Evolutionary conservation across 108 stramenopile species (phyloP).

Genomic region (Bacterosira constricta): DNA sequence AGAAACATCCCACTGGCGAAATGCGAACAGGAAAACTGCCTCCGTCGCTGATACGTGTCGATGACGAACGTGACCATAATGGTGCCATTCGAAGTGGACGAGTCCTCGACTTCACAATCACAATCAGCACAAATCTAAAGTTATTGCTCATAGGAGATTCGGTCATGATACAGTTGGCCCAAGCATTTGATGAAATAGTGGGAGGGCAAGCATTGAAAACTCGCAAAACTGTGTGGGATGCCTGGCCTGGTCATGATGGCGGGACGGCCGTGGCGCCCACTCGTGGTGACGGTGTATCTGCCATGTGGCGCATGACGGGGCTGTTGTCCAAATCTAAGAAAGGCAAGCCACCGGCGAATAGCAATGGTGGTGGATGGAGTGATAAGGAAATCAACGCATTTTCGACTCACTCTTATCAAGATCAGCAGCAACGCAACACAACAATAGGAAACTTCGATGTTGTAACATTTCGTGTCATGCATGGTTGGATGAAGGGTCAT

Average conservation of each 20-base stretch:
- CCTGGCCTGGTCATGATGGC: conserved; percentile 12
- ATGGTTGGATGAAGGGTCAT: conserved; percentile 42
- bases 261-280: conserved; percentile 9
- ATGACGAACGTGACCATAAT: background rate
- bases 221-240: background rate
- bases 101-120: conserved; percentile 22
- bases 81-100: background rate
- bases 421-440: background rate
- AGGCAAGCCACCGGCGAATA: conserved; percentile 22
- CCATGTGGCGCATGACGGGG: conserved; percentile 27
- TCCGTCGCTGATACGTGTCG: background rate
- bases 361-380: conserved; percentile 30
- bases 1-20: background rate
- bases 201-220: background rate
- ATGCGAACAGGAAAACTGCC: conserved; percentile 7
- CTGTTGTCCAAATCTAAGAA: background rate
- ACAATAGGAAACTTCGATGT: conserved; percentile 32
- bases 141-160: conserved; percentile 32
- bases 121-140: conserved; percentile 17
- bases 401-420: background rate
- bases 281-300: conserved; percentile 28
- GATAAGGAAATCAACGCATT: conserved; percentile 3
- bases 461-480: conserved; percentile 37
- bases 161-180: conserved; percentile 29
- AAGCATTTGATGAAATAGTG: conserved; percentile 28